Conservation (phyloP, 805 yeast genomes). For the Trichomonascus vanleenenianus region DNA sequence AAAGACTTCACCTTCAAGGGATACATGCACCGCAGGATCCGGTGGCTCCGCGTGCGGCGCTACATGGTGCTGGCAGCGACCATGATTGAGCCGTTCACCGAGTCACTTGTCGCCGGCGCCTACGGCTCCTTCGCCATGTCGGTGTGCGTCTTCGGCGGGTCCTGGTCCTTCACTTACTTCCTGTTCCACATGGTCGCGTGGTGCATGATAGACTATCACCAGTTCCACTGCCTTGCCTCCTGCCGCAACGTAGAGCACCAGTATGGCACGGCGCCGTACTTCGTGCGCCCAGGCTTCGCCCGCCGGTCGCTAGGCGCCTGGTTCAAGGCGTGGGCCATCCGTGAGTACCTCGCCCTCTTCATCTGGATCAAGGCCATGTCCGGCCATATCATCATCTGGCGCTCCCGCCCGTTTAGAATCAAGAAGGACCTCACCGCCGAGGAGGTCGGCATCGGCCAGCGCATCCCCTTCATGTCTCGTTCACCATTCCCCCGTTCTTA, state of each 20-base stretch:
- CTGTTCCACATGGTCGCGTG: slow-evolving; percentile 51
- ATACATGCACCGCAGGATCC: slow-evolving; percentile 58
- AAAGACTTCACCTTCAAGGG: slow-evolving; percentile 37
- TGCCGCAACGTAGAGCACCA: slow-evolving; percentile 22
- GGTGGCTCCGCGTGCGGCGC: slow-evolving; percentile 83
- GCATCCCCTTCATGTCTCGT: not conserved
- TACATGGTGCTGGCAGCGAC: slow-evolving; percentile 87
- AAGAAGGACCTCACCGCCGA: slow-evolving; percentile 72
- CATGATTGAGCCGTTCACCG: slow-evolving; percentile 79
- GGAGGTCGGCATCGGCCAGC: slow-evolving; percentile 29
- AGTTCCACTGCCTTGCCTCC: slow-evolving; percentile 39
- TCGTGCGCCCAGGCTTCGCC: slow-evolving; percentile 21
- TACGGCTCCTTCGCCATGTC: slow-evolving; percentile 58
- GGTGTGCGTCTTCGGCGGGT: slow-evolving; percentile 30
- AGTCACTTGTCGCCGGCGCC: slow-evolving; percentile 56
- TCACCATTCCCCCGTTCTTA: no score
- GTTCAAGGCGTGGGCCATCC: slow-evolving; percentile 49
- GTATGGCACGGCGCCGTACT: slow-evolving; percentile 19
- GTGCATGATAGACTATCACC: slow-evolving; percentile 57
- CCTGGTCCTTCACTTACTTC: slow-evolving; percentile 30
- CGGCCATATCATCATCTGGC: slow-evolving; percentile 59
- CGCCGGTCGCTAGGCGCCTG: slow-evolving; percentile 20
- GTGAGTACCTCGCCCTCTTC: slow-evolving; percentile 74
- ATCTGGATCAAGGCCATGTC: slow-evolving; percentile 75
- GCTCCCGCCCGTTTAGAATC: slow-evolving; percentile 69